Evolutionary conservation across 192 early-diverging fungal species (phyloP).

Genomic region (Lunasporangiospora selenospora): DNA sequence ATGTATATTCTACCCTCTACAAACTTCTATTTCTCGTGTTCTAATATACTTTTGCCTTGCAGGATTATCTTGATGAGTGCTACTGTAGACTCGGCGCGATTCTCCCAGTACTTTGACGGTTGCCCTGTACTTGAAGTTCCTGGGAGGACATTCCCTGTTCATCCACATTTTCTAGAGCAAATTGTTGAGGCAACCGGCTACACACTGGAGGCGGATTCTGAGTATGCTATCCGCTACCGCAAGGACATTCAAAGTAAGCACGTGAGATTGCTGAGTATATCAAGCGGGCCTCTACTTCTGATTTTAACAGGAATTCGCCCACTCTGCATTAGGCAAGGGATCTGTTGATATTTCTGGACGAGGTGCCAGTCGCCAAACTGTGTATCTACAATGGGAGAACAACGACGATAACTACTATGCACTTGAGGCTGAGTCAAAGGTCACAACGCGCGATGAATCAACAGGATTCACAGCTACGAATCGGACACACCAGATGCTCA

Average conservation of each 20-base stretch:
- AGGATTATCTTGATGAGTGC: constrained; percentile 77
- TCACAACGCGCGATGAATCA: constrained; percentile 33
- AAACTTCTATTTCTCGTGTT: constrained; percentile 2
- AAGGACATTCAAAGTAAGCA: constrained; percentile 43
- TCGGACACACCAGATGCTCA: constrained; percentile 51
- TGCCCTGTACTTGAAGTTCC: constrained; percentile 73
- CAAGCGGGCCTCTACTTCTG: too few species aligned
- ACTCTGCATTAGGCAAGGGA: constrained; percentile 38
- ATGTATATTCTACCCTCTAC: not conserved
- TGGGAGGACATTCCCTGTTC: constrained; percentile 76
- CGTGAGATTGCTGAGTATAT: too few species aligned
- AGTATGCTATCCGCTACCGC: constrained; percentile 49
- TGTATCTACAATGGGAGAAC: constrained; percentile 42
- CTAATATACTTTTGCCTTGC: constrained; percentile 2
- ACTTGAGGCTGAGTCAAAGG: constrained; percentile 47
- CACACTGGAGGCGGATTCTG: constrained; percentile 52
- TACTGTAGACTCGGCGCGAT: constrained; percentile 71
- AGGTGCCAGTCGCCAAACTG: constrained; percentile 28
- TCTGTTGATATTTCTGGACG: constrained; percentile 44
- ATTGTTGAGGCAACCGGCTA: constrained; percentile 66
- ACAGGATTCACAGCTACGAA: constrained; percentile 42
- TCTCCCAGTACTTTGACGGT: constrained; percentile 65
- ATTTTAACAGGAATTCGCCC: too few species aligned
- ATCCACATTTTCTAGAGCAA: constrained; percentile 76
- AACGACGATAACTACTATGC: constrained; percentile 35